Base-by-base conservation (phyloP, 2,329 filamentous ascomycete genomes). In the Venturia effusa region DNA sequence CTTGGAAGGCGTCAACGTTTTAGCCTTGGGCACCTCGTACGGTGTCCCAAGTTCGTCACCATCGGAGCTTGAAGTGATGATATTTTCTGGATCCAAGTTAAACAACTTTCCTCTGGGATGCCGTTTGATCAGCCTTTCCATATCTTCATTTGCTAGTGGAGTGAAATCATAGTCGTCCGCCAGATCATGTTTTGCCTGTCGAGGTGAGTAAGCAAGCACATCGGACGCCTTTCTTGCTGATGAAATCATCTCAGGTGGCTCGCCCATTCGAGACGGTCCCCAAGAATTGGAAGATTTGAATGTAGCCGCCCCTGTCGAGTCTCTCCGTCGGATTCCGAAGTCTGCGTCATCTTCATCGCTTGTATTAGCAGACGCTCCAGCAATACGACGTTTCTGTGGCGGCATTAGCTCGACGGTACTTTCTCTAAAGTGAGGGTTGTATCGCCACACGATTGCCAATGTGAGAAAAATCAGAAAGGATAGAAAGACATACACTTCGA, bases 21-120 rank as follows among this genome's bases (percentile, higher is more conserved):
- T 72, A 70, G 59, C 59, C 13, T 67, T 67, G 22, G 48, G 67
- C 48, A 65, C 66, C 17, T 67, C 57, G 45, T 64, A 27, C 59
- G 54, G 37, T 68, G 48, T 45, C 13, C 13, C 27, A 64, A 19
- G 37, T 40, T 48, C n/a, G 30, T 66, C 64, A 8, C 60, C 64
- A 57, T 72, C 69, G 17, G 70, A 68, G n/a, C 70, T 69, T 11
- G 70, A 69, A 11, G 68, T 68, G n/a, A 67, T 69, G 11, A 55
- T 32, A 10, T 69, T 69, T 15, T 71, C 68, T 22, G 67, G 68
- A 32, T 73, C 71, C 54, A 74, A 71, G 41, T 65, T 70, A 66
- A 71, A 75, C 13, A 74, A 68, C 51, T 74, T 74, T 6, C 74
- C 74, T 15, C 70, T 68, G 22, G 72, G 72, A 64, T 74, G 70